Percentiles rank a stretch among this genome's conserved stretches.
Conservation (phyloP, 371 early-diverging fungal genomes). For the Mortierella sp. region DNA sequence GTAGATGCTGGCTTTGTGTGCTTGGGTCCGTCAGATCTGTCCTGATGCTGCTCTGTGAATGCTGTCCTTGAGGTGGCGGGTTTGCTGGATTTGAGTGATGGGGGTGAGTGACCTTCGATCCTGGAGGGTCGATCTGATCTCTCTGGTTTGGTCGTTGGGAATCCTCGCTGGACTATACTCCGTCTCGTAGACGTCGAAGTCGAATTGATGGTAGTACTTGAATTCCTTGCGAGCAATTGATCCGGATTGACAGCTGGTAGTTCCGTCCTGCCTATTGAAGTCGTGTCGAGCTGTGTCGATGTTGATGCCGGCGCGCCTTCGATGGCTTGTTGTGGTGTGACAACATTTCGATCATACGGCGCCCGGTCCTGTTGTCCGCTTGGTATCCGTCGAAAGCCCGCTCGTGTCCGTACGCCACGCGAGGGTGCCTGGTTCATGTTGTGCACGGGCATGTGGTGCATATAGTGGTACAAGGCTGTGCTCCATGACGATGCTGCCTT, state of each 20-base stretch:
- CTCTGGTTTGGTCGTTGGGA: background rate
- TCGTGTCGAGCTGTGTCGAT: background rate
- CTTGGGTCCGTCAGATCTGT: background rate
- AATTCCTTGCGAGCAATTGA: background rate
- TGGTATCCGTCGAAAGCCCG: slow-evolving; percentile 19
- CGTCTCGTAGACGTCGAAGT: background rate
- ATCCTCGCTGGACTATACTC: background rate
- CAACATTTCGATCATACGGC: background rate
- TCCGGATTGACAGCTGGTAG: background rate
- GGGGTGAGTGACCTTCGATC: background rate
- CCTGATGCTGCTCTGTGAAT: background rate
- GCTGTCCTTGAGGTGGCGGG: background rate
- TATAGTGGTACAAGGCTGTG: background rate
- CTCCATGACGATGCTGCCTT: slow-evolving; percentile 4
- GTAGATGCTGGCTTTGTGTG: background rate
- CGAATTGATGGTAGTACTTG: background rate
- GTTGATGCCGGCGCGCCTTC: background rate
- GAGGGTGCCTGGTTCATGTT: background rate
- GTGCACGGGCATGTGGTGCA: background rate
- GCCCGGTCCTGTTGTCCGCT: slow-evolving; percentile 2
- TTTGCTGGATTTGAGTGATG: background rate
- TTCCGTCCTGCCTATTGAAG: background rate
- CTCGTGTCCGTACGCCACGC: slow-evolving; percentile 27
- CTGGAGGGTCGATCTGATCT: background rate
- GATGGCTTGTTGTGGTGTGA: too few relatives aligned